Evolutionary conservation across 2,329 filamentous ascomycete species (phyloP).

Genomic region (Sporothrix pseudoabietina): DNA sequence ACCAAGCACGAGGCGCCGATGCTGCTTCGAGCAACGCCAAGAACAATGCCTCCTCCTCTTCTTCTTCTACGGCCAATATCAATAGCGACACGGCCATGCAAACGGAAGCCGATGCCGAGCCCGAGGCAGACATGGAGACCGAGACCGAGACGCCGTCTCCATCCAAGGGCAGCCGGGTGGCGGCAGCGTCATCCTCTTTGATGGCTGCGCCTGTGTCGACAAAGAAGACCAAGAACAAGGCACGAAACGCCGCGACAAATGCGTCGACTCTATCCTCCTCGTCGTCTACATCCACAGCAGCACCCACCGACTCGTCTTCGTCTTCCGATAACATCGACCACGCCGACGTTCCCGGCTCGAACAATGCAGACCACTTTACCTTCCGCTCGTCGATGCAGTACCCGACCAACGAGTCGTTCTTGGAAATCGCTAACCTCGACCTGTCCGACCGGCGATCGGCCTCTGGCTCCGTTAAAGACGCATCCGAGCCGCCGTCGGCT

Average conservation of each 20-base stretch:
- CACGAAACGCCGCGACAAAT: neutral
- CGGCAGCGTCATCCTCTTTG: constrained; percentile 34
- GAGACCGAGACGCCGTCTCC: constrained; percentile 45
- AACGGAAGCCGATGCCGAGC: neutral
- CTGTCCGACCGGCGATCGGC: constrained; percentile 54
- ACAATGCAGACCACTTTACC: constrained; percentile 64
- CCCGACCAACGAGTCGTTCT: constrained; percentile 57
- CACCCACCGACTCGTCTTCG: constrained; percentile 12
- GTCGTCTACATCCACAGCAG: constrained; percentile 31
- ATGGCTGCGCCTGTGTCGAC: constrained; percentile 21
- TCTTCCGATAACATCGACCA: constrained; percentile 24
- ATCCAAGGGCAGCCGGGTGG: constrained; percentile 40
- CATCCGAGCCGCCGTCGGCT: neutral
- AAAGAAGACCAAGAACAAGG: neutral
- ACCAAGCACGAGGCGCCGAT: neutral
- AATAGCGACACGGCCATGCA: constrained; percentile 19
- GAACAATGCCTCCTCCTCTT: neutral
- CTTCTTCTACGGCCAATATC: neutral
- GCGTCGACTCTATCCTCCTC: constrained; percentile 29
- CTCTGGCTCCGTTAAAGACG: constrained; percentile 24
- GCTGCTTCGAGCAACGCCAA: neutral
- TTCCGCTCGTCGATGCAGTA: constrained; percentile 68
- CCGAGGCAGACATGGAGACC: constrained; percentile 20
- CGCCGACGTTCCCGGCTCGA: constrained; percentile 49
- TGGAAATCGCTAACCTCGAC: constrained; percentile 63